Conservation (phyloP, 306 rosid genomes). For the Argentina anserina region DNA sequence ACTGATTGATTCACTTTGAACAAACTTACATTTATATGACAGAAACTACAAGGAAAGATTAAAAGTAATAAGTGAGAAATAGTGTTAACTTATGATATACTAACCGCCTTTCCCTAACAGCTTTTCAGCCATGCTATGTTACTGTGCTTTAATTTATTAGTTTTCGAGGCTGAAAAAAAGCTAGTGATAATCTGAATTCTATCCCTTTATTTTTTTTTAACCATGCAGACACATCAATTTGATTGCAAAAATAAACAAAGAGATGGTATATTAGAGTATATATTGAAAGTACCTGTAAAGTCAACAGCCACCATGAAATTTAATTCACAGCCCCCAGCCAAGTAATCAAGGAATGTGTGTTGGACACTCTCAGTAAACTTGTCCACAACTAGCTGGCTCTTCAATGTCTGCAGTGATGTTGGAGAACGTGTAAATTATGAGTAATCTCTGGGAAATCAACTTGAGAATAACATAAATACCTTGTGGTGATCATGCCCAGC, state of each 20-base stretch:
- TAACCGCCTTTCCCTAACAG: neutral
- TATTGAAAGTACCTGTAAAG: slow-evolving; percentile 65
- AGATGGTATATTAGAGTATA: neutral
- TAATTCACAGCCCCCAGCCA: slow-evolving; percentile 86
- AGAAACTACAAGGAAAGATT: neutral
- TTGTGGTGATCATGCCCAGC: slow-evolving; percentile 74
- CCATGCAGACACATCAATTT: neutral
- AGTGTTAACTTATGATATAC: too few species aligned
- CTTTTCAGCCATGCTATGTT: neutral
- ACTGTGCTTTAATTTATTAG: neutral
- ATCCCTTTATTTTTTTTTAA: neutral
- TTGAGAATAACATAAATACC: slow-evolving; percentile 38
- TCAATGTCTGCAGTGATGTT: slow-evolving; percentile 53
- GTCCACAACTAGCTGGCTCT: slow-evolving; percentile 82
- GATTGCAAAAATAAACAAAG: neutral
- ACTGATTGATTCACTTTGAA: neutral
- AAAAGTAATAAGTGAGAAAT: neutral
- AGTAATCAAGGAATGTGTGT: slow-evolving; percentile 86
- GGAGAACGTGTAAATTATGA: slow-evolving; percentile 28
- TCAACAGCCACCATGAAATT: slow-evolving; percentile 96
- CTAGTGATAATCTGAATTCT: slow-evolving; percentile 5
- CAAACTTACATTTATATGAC: neutral
- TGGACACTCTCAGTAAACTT: slow-evolving; percentile 61
- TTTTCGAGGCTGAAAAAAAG: neutral
- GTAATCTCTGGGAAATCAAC: neutral